phyloP scores from a whole-genome alignment of 202 grass and related monocot species.

The Musa balbisiana region DNA sequence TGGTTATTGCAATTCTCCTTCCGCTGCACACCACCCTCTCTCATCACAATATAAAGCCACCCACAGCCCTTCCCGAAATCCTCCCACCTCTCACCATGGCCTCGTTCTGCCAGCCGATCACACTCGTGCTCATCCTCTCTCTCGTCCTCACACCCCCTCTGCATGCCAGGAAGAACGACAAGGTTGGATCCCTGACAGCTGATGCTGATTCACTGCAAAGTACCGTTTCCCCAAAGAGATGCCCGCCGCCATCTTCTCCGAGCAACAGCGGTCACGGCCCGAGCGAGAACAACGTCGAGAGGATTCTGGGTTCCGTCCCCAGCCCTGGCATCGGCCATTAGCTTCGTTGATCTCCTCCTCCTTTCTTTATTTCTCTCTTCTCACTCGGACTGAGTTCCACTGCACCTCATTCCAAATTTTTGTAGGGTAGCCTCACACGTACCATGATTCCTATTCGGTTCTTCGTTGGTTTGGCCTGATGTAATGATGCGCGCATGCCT shows the following conservation, averaged over 20 bases:
- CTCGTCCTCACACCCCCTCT: neutral
- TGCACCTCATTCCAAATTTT: too few species aligned
- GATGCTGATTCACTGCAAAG: neutral
- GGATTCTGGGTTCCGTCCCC: slow-evolving; percentile 54
- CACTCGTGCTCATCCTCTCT: neutral
- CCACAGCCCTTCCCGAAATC: neutral
- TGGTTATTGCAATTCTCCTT: too few species aligned
- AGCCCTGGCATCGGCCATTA: slow-evolving; percentile 72
- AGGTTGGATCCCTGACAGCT: neutral
- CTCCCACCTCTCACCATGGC: neutral
- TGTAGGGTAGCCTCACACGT: too few species aligned
- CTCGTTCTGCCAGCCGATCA: too few species aligned
- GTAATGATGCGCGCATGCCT: too few species aligned
- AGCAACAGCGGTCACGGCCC: neutral
- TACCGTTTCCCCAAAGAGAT: neutral
- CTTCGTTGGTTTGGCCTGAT: too few species aligned
- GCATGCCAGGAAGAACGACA: slow-evolving; percentile 21
- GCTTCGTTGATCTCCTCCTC: neutral
- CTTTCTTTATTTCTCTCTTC: neutral
- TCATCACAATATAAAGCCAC: neutral
- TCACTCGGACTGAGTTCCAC: too few species aligned
- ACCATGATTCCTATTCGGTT: too few species aligned
- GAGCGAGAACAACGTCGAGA: neutral
- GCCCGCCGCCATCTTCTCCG: slow-evolving; percentile 6
- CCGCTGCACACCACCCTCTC: neutral